Base-by-base conservation (phyloP, 208 protist genomes). In the Acanthamoeba triangularis region DNA sequence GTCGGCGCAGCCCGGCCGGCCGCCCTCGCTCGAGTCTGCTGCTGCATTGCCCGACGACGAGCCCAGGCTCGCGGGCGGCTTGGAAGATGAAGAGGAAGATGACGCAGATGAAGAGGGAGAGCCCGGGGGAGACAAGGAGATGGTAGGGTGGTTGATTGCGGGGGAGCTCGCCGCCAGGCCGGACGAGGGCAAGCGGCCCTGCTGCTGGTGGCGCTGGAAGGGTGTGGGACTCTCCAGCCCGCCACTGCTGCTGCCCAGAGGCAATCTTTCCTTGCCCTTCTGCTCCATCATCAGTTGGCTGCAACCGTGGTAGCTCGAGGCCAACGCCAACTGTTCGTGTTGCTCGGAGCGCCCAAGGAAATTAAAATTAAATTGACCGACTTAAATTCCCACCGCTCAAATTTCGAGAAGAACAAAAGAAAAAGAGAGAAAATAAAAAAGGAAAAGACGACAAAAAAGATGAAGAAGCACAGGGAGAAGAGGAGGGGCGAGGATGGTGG, bases 261-360 rank as follows among this genome's bases (percentile, higher is more conserved):
- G 72, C 72, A 80, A n/a, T 49, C 35, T 41, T n/a, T 80, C 72
- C 41, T 80, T 80, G 7, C 72, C 72, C 72, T 80, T 80, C 47
- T 16, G 72, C 3, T 80, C 72, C 72, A 80, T 80, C 72, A n/a
- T 80, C 13, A 54, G 18, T 49, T 80, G 13, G 72, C 49, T 49
- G 72, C 28, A 20, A 11, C 67, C 23, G 72, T 80, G 6, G 33
- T 80, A 20, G 67, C 67, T 76, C 28, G 67, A n/a, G 3, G 33
- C n/a, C 20, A 69, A 69, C 14, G 0, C 28, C 1, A 44, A 76
- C 18, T 80, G 67, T 33, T 76, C 67, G 67, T 25, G 35, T 47
- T 49, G 41, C 30, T 80, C n/a, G 16, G 18, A 6, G 56, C 56
- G 20, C 13, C 56, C 6, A 1, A 18, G 56, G 56, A 13, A 18